These are phyloP conservation scores for Aspergillus sp. DNA, from an alignment of 2,329 filamentous ascomycete species.

Conservation along the genomic window DNA sequence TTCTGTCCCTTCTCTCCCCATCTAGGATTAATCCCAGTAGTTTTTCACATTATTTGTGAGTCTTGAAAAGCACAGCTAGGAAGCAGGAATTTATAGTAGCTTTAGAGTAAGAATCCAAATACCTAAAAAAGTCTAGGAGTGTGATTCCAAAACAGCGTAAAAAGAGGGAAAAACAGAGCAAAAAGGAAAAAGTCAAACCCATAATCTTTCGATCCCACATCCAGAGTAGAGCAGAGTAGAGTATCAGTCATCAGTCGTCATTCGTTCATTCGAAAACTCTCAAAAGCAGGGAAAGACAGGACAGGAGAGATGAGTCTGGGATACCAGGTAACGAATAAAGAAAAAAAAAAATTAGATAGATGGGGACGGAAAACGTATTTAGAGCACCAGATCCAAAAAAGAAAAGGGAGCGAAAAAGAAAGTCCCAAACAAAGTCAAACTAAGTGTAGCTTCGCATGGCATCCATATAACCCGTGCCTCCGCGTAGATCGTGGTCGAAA, in stretches of 20 bases:
- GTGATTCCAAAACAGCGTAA: background rate
- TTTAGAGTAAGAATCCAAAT: background rate
- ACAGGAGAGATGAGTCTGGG: background rate
- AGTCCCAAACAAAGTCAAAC: background rate
- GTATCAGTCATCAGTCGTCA: constrained; percentile 4
- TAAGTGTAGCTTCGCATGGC: constrained; percentile 75
- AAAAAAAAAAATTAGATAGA: background rate
- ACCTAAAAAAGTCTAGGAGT: background rate
- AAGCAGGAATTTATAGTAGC: background rate
- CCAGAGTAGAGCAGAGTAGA: background rate
- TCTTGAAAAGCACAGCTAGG: background rate
- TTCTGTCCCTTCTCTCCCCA: background rate
- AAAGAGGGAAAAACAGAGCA: background rate
- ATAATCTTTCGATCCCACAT: background rate
- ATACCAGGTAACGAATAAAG: background rate
- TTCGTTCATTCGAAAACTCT: background rate
- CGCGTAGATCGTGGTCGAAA: constrained; percentile 81
- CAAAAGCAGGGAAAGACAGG: background rate
- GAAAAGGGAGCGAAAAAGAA: background rate
- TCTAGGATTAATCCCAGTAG: background rate
- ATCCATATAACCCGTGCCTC: constrained; percentile 75
- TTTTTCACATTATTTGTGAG: background rate
- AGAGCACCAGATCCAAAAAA: background rate
- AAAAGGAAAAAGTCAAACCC: background rate
- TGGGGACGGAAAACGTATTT: background rate